A percentile compares a stretch with the other conserved stretches of the same genome.
These are phyloP conservation scores for Coemansia sp. DNA, from an alignment of 192 early-diverging fungal genomes.

Conservation along the genomic window DNA sequence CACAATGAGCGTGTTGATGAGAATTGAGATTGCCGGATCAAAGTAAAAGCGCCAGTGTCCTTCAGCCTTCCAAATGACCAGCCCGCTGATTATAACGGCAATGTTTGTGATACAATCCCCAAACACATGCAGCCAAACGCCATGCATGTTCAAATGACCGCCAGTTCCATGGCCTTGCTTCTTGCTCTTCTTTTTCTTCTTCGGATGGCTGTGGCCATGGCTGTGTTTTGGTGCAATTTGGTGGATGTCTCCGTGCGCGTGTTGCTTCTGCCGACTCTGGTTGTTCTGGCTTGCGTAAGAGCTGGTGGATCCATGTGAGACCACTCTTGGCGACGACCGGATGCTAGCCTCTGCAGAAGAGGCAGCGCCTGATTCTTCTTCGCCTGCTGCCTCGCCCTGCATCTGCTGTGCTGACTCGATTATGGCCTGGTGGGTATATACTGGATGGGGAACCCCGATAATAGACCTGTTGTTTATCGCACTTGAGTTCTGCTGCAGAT, in stretches of 20 bases:
- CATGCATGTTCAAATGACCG: slow-evolving; percentile 66
- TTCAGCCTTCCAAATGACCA: slow-evolving; percentile 73
- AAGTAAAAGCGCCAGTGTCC: slow-evolving; percentile 76
- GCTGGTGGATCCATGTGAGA: background rate
- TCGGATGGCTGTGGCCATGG: slow-evolving; percentile 48
- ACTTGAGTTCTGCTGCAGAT: slow-evolving; percentile 26
- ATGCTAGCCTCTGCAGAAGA: slow-evolving; percentile 15
- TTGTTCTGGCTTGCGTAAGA: background rate
- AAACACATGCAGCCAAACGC: slow-evolving; percentile 86
- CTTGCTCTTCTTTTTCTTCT: slow-evolving; percentile 16
- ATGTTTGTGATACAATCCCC: slow-evolving; percentile 88
- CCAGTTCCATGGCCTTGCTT: slow-evolving; percentile 16
- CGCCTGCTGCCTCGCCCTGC: slow-evolving; percentile 16
- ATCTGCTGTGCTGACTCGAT: slow-evolving; percentile 51
- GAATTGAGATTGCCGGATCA: slow-evolving; percentile 77
- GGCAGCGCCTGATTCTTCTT: slow-evolving; percentile 6
- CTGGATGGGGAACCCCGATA: slow-evolving; percentile 58
- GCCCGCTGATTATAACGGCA: slow-evolving; percentile 78
- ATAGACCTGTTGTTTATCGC: slow-evolving; percentile 50
- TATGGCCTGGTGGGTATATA: slow-evolving; percentile 57
- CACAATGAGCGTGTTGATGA: slow-evolving; percentile 58
- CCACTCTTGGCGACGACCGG: slow-evolving; percentile 18
- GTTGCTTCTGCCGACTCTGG: slow-evolving; percentile 16
- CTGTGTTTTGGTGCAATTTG: slow-evolving; percentile 7
- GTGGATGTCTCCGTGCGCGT: slow-evolving; percentile 15